Evolutionary conservation across 192 early-diverging fungal species (phyloP).

Genomic region (Coemansia sp.): DNA sequence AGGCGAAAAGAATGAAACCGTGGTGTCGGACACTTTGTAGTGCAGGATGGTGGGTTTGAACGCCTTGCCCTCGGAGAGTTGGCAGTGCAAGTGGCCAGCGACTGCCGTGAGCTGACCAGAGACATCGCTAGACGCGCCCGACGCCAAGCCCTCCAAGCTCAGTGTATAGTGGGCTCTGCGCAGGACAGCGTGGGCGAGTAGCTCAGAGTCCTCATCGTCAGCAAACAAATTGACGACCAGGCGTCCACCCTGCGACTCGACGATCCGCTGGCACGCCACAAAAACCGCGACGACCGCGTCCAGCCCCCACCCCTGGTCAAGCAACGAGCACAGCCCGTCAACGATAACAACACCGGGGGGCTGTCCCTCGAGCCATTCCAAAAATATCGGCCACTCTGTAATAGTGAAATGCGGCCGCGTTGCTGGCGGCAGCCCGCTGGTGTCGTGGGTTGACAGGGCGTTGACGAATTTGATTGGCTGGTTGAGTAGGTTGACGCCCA

Average conservation of each 20-base stretch:
- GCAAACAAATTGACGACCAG: slow-evolving; percentile 25
- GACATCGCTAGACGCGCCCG: slow-evolving; percentile 35
- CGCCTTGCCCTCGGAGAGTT: slow-evolving; percentile 1
- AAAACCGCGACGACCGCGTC: slow-evolving; percentile 18
- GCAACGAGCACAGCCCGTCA: slow-evolving; percentile 30
- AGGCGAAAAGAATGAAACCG: slow-evolving; percentile 44
- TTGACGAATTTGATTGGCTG: slow-evolving; percentile 26
- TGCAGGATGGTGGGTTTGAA: slow-evolving; percentile 37
- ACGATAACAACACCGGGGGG: slow-evolving; percentile 12
- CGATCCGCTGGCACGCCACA: slow-evolving; percentile 18
- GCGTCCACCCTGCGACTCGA: slow-evolving; percentile 1
- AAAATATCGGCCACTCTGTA: slow-evolving; percentile 24
- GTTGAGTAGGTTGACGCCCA: slow-evolving; percentile 23
- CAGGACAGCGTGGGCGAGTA: slow-evolving; percentile 12
- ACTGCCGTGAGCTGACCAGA: slow-evolving; percentile 42
- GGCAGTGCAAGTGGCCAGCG: slow-evolving; percentile 35
- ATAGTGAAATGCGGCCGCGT: slow-evolving; percentile 31
- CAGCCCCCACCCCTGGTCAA: slow-evolving; percentile 14
- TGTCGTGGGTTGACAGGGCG: background rate
- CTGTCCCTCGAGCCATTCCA: slow-evolving; percentile 9
- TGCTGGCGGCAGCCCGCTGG: background rate
- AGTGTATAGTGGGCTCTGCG: slow-evolving; percentile 29
- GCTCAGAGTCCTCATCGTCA: slow-evolving; percentile 24
- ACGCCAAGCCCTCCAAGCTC: slow-evolving; percentile 24
- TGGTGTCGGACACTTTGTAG: slow-evolving; percentile 34